phyloP scores from a whole-genome alignment of 208 protist genomes.

The Leishmania tarentolae region DNA sequence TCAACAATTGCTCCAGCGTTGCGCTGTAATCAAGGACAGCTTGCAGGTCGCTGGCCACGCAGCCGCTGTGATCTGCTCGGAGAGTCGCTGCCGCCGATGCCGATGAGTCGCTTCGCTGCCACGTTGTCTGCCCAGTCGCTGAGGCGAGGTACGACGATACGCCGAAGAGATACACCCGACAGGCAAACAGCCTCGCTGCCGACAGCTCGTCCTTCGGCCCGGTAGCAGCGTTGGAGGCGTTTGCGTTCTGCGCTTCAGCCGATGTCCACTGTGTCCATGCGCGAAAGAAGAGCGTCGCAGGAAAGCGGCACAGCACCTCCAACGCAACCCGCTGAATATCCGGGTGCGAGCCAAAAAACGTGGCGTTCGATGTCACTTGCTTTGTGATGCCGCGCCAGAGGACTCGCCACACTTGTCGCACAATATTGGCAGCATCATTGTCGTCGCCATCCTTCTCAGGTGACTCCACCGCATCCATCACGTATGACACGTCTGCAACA shows the following conservation, averaged over 20 bases:
- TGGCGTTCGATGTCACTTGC: neutral
- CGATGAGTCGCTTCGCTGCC: neutral
- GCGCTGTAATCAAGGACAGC: slow-evolving; percentile 9
- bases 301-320: slow-evolving; percentile 49
- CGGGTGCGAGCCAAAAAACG: slow-evolving; percentile 18
- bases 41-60: neutral
- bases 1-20: slow-evolving; percentile 14
- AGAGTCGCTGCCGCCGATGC: neutral
- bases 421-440: neutral
- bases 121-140: neutral
- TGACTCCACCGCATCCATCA: neutral
- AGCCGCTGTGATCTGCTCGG: neutral
- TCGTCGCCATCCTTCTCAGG: neutral
- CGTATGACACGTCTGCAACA: too few relatives aligned
- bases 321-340: slow-evolving; percentile 46
- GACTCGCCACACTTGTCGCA: slow-evolving; percentile 10
- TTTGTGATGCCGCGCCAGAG: slow-evolving; percentile 5
- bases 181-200: slow-evolving; percentile 5
- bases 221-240: neutral
- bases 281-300: slow-evolving; percentile 25
- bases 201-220: neutral
- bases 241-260: too few relatives aligned
- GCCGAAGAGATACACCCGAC: slow-evolving; percentile 31
- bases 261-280: slow-evolving; percentile 21
- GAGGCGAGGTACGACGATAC: slow-evolving; percentile 25